phyloP scores from a whole-genome alignment of 2,329 filamentous ascomycete species.

The Xylaria sp. region DNA sequence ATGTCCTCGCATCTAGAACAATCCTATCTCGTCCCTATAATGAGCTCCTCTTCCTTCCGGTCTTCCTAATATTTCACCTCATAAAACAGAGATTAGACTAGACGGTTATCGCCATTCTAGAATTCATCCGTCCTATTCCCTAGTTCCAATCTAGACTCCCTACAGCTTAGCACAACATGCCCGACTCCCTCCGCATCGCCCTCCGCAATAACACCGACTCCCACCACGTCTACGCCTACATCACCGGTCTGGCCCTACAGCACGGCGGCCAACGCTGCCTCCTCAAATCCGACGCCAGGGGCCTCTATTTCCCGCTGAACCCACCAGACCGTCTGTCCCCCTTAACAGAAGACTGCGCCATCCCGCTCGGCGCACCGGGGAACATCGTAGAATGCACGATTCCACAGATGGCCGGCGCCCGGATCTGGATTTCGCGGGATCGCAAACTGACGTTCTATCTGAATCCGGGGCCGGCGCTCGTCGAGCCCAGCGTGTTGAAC shows the following conservation, averaged over 20 bases:
- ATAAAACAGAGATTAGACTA: constrained; percentile 1
- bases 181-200: constrained; percentile 45
- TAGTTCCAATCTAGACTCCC: not conserved
- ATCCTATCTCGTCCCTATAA: not conserved
- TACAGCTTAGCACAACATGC: constrained; percentile 30
- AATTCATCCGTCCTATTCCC: not conserved
- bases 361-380: constrained; percentile 53
- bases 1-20: not conserved
- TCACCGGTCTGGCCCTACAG: constrained; percentile 57
- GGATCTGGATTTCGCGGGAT: constrained; percentile 58
- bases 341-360: constrained; percentile 53
- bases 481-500: constrained; percentile 64
- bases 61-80: not conserved
- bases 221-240: constrained; percentile 55
- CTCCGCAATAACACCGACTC: constrained; percentile 53
- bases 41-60: not conserved
- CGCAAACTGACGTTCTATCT: constrained; percentile 53
- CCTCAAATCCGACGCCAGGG: constrained; percentile 42
- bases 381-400: constrained; percentile 50
- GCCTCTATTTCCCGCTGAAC: constrained; percentile 51
- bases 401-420: constrained; percentile 58
- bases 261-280: constrained; percentile 35
- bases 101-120: not conserved
- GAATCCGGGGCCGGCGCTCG: constrained; percentile 60
- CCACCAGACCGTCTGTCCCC: constrained; percentile 44